Conservation (phyloP, 768 basidiomycete species). For the Mycena filopes region DNA sequence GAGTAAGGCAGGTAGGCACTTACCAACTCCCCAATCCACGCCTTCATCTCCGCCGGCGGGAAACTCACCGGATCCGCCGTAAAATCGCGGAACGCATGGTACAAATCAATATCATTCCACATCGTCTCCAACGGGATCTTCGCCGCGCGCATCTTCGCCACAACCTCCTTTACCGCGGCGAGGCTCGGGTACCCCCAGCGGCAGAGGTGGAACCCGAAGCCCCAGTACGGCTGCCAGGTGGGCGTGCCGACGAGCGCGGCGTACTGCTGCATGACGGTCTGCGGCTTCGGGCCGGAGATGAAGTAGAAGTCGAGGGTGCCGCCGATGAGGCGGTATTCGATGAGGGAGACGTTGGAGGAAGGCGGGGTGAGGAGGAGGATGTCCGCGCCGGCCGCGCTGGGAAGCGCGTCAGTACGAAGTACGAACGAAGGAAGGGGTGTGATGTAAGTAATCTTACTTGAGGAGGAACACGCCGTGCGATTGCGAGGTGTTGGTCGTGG, state of each 20-base stretch:
- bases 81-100: slow-evolving; percentile 75
- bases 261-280: slow-evolving; percentile 77
- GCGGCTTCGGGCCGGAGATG: slow-evolving; percentile 68
- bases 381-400: slow-evolving; percentile 75
- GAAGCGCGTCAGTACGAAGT: slow-evolving; percentile 19
- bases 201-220: slow-evolving; percentile 83
- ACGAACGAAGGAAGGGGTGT: background rate
- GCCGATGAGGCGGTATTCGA: slow-evolving; percentile 80
- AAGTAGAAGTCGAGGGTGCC: slow-evolving; percentile 85
- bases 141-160: slow-evolving; percentile 65
- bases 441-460: slow-evolving; percentile 56
- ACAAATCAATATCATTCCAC: slow-evolving; percentile 85
- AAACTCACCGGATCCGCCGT: slow-evolving; percentile 74
- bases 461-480: slow-evolving; percentile 84
- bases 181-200: slow-evolving; percentile 50
- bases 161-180: slow-evolving; percentile 53
- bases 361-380: slow-evolving; percentile 73
- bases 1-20: slow-evolving; percentile 34
- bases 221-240: slow-evolving; percentile 79
- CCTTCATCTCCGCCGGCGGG: slow-evolving; percentile 61
- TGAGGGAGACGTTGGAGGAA: slow-evolving; percentile 62
- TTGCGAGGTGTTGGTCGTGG: slow-evolving; percentile 57
- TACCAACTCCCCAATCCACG: slow-evolving; percentile 68
- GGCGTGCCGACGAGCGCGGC: slow-evolving; percentile 73
- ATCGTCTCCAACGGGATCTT: slow-evolving; percentile 86